phyloP scores from a whole-genome alignment of 306 rosid species.

The Albizia julibrissin region DNA sequence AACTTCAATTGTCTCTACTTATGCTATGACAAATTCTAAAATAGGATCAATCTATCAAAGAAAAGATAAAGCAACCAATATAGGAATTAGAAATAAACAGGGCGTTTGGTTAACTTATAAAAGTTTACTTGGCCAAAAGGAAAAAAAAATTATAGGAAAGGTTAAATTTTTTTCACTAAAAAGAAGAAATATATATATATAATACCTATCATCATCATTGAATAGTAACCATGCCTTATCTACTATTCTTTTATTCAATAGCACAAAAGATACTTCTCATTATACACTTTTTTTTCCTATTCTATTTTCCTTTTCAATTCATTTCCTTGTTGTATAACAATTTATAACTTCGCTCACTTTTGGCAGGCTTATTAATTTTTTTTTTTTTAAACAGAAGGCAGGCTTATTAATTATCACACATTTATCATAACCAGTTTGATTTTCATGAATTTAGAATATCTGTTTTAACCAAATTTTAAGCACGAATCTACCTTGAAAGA shows the following conservation, averaged over 20 bases:
- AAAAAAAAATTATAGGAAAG: not conserved
- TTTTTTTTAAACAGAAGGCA: too few relatives aligned
- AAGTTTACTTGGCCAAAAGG: not conserved
- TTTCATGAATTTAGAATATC: not conserved
- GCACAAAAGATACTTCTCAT: not conserved
- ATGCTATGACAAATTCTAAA: not conserved
- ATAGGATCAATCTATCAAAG: not conserved
- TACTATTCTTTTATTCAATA: not conserved
- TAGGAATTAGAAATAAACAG: not conserved
- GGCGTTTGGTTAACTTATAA: not conserved
- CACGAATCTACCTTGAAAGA: not conserved
- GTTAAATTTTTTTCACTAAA: not conserved
- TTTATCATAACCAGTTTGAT: not conserved
- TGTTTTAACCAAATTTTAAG: not conserved
- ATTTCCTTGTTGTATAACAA: not conserved
- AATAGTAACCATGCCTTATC: not conserved
- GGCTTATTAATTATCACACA: not conserved
- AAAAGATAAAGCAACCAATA: not conserved
- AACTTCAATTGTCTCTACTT: conserved; percentile 4
- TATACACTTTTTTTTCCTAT: not conserved
- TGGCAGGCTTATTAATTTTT: not conserved
- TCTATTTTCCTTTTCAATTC: not conserved
- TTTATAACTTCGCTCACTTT: not conserved
- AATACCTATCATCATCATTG: not conserved
- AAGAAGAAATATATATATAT: not conserved